phyloP scores from a whole-genome alignment of 176 grass and related monocot species.

The Aegilops sharonensis region DNA sequence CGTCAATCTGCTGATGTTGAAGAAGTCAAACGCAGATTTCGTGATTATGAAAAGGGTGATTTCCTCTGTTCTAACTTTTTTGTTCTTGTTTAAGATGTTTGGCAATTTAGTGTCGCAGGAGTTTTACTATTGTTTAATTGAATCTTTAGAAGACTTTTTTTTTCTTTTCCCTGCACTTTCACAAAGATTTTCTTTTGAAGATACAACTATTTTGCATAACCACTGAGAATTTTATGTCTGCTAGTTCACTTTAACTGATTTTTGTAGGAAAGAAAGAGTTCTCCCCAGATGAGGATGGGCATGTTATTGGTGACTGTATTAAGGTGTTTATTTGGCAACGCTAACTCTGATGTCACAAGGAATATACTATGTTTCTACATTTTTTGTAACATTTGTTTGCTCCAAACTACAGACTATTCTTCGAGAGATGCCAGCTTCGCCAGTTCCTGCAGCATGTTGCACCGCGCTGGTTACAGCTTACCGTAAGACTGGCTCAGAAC shows the following conservation, averaged over 20 bases:
- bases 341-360: slow-evolving; percentile 1
- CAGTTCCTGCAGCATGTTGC: slow-evolving; percentile 86
- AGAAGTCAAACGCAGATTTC: slow-evolving; percentile 94
- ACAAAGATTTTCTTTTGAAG: not conserved
- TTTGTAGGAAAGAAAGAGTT: slow-evolving; percentile 89
- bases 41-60: slow-evolving; percentile 94
- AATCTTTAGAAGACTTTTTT: slow-evolving; percentile 6
- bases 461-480: slow-evolving; percentile 81
- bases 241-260: slow-evolving; percentile 29
- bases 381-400: slow-evolving; percentile 24
- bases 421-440: slow-evolving; percentile 85
- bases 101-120: slow-evolving; percentile 17
- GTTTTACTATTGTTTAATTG: not conserved
- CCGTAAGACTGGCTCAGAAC: slow-evolving; percentile 54
- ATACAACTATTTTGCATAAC: not conserved
- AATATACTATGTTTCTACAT: slow-evolving; percentile 17
- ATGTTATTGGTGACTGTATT: slow-evolving; percentile 98
- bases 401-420: slow-evolving; percentile 72
- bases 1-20: slow-evolving; percentile 99
- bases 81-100: slow-evolving; percentile 27
- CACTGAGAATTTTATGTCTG: not conserved
- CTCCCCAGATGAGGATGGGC: slow-evolving; percentile 90
- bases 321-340: slow-evolving; percentile 63
- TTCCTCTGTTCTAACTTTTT: slow-evolving; percentile 18
- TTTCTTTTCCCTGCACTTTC: slow-evolving; percentile 7